Conservation (phyloP, 192 early-diverging fungal genomes). For the Phycomyces nitens region DNA sequence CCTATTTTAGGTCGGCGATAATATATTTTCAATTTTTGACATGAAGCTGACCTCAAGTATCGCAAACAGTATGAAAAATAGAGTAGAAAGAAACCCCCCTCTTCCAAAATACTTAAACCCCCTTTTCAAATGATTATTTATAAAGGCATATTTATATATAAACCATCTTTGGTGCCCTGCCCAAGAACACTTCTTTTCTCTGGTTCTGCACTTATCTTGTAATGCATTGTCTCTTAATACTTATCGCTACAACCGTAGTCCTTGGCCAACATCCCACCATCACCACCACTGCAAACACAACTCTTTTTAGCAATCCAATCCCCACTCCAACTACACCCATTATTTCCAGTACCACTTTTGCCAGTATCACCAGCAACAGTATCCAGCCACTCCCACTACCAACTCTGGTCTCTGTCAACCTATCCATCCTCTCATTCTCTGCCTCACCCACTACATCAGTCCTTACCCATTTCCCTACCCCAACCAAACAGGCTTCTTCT, state of each 20-base stretch:
- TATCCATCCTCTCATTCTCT: background rate
- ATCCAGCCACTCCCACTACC: conserved; percentile 2
- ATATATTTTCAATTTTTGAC: too few species aligned
- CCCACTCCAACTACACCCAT: conserved; percentile 1
- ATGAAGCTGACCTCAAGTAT: too few species aligned
- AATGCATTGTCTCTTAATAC: background rate
- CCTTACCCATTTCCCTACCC: conserved; percentile 12
- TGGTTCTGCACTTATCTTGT: background rate
- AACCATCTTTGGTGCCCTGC: too few species aligned
- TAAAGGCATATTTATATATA: too few species aligned
- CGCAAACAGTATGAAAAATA: too few species aligned
- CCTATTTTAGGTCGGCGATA: too few species aligned
- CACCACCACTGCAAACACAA: conserved; percentile 4
- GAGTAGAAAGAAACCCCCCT: too few species aligned
- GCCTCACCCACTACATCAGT: conserved; percentile 15
- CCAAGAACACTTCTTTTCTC: background rate
- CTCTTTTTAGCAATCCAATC: background rate
- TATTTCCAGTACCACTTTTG: background rate
- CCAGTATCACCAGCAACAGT: background rate
- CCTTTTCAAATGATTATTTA: too few species aligned
- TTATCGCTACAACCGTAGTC: background rate
- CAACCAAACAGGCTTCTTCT: background rate
- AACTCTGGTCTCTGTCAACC: background rate
- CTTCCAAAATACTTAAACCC: too few species aligned
- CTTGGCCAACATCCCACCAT: conserved; percentile 1